Evolutionary conservation across 768 basidiomycete genomes (phyloP).

Genomic region (Pleurotus tuoliensis): DNA sequence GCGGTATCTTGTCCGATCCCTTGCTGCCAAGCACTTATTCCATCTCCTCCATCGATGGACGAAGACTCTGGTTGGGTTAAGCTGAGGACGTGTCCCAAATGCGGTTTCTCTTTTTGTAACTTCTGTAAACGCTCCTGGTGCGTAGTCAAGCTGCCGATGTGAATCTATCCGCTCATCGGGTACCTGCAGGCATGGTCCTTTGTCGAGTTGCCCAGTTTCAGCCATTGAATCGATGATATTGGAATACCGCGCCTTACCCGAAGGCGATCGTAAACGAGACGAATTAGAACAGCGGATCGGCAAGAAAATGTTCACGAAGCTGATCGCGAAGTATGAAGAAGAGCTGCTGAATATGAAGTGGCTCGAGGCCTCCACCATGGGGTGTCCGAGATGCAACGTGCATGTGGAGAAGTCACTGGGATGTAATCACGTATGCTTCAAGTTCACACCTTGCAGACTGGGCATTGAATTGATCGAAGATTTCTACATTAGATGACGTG

Average conservation of each 20-base stretch:
- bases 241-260: slow-evolving; percentile 60
- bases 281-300: slow-evolving; percentile 66
- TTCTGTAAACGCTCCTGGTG: slow-evolving; percentile 82
- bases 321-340: slow-evolving; percentile 65
- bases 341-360: slow-evolving; percentile 72
- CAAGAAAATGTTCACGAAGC: slow-evolving; percentile 48
- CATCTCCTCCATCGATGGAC: slow-evolving; percentile 41
- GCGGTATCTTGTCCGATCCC: slow-evolving; percentile 78
- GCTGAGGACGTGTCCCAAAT: slow-evolving; percentile 66
- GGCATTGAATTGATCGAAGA: slow-evolving; percentile 10
- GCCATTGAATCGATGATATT: slow-evolving; percentile 60
- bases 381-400: slow-evolving; percentile 70
- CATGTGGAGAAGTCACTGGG: slow-evolving; percentile 74
- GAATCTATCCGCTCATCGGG: background rate
- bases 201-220: slow-evolving; percentile 65
- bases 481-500: slow-evolving; percentile 62
- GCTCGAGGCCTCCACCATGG: slow-evolving; percentile 64
- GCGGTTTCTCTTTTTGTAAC: slow-evolving; percentile 78
- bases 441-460: no score
- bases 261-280: slow-evolving; percentile 44
- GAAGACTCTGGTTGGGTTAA: slow-evolving; percentile 69
- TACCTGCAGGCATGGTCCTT: slow-evolving; percentile 74
- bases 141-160: slow-evolving; percentile 11
- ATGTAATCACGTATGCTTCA: slow-evolving; percentile 75
- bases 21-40: slow-evolving; percentile 78